Evolutionary conservation across 2,329 filamentous ascomycete genomes (phyloP).

Genomic region (Penicillium sp.): DNA sequence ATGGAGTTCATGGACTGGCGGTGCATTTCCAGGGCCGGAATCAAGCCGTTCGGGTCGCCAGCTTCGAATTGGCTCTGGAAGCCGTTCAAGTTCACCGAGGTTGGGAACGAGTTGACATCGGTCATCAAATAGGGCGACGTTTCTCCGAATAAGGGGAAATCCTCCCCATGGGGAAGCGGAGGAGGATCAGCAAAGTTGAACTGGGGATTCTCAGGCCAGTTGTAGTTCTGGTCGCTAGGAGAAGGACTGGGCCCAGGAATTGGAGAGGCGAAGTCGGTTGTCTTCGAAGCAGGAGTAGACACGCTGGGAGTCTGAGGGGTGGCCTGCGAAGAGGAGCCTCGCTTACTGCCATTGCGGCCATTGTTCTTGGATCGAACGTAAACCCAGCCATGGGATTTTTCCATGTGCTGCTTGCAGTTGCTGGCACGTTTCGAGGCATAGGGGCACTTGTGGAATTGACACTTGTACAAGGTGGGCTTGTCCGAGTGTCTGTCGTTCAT

Average conservation of each 20-base stretch:
- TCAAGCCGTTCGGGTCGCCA: constrained; percentile 26
- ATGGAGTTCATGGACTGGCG: constrained; percentile 24
- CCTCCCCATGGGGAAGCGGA: constrained; percentile 15
- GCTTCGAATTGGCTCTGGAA: constrained; percentile 29
- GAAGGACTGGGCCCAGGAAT: constrained; percentile 28
- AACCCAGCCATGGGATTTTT: constrained; percentile 89
- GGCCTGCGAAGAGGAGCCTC: constrained; percentile 46
- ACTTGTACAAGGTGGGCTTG: constrained; percentile 77
- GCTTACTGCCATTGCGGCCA: constrained; percentile 57
- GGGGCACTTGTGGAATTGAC: constrained; percentile 76
- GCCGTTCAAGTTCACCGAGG: constrained; percentile 24
- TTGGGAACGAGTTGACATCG: constrained; percentile 18
- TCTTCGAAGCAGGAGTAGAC: constrained; percentile 60
- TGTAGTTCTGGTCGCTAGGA: constrained; percentile 16
- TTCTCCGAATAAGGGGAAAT: constrained; percentile 27
- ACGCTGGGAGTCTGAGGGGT: constrained; percentile 60
- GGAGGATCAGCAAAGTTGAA: constrained; percentile 31
- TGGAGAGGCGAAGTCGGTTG: constrained; percentile 54
- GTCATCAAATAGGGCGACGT: constrained; percentile 18
- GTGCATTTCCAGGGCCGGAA: constrained; percentile 24
- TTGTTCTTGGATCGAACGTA: constrained; percentile 93
- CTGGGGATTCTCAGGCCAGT: constrained; percentile 14
- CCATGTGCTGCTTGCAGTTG: constrained; percentile 99
- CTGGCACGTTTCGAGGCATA: constrained; percentile 95
- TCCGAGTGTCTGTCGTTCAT: constrained; percentile 92